Base-by-base conservation (phyloP, 2,329 filamentous ascomycete species). In the Drechslera avenae region DNA sequence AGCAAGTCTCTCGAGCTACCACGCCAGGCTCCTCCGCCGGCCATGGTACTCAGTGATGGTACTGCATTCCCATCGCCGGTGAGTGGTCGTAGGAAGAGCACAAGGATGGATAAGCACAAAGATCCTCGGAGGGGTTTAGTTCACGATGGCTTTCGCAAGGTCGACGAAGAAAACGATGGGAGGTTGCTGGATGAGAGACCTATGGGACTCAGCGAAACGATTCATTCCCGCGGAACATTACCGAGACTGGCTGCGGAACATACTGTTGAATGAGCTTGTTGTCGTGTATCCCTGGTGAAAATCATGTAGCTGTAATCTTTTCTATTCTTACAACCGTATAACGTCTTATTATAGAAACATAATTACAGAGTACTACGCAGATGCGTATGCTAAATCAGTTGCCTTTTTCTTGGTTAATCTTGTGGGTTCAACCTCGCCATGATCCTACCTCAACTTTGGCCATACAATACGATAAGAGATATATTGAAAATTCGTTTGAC, bases 201-300 rank as follows among this genome's bases (percentile, higher is more conserved):
- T 2, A 52, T 57, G 49, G 57, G 57, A 23, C 31, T 60, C 7
- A 50, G 51, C 43, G 57, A 60, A 47, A 60, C 57, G 19, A 60
- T 60, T 13, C 57, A 60, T 42, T 57, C 52, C 6, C 48, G 39
- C 5, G 49, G 35, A 14, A 56, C 57, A 5, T 37, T 60, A 10
- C 57, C 57, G 4, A 45, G 57, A 9, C 9, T 49, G 32, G 57
- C 55, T 3, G 52, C 57, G 2, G 57, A 58, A 34, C 51, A 57
- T 40, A 43, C 42, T 12, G 50, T 60, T 28, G 41, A 49, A 33
- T 50, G 31, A 52, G 36, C 12, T 14, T 26, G 12, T 17, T 18
- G 42, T 21, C 10, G 16, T 19, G 12, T 16, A 18, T 18, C 8
- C 13, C 3, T 4, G 33, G 9, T 28, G 33, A 12, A 19, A 19